Evolutionary conservation across 2,329 filamentous ascomycete genomes (phyloP).

Genomic region (Pyrenophora tritici-repentis): DNA sequence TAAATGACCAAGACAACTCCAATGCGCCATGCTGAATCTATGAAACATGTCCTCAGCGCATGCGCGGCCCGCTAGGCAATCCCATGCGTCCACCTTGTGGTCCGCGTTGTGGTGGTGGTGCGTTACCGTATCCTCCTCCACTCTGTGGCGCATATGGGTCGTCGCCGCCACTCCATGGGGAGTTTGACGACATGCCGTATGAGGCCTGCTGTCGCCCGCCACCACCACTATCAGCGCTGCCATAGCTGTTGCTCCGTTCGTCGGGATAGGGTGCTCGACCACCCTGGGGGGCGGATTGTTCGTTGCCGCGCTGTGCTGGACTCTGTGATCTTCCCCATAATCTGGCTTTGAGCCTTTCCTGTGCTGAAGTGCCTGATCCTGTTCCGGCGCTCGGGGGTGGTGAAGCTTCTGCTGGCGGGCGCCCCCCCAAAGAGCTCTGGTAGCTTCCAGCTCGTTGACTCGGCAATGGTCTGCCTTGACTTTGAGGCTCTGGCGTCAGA

Average conservation of each 20-base stretch:
- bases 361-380: conserved; percentile 62
- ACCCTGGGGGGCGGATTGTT: conserved; percentile 20
- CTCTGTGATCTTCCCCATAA: conserved; percentile 71
- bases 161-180: conserved; percentile 40
- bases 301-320: conserved; percentile 49
- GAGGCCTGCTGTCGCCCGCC: conserved; percentile 36
- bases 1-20: conserved; percentile 16
- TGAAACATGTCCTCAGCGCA: conserved; percentile 30
- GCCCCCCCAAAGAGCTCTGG: conserved; percentile 58
- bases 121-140: conserved; percentile 27
- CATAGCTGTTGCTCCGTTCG: conserved; percentile 39
- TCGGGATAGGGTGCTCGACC: conserved; percentile 39
- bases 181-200: conserved; percentile 39
- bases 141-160: conserved; percentile 38
- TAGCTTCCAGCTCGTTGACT: conserved; percentile 77
- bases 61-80: conserved; percentile 47
- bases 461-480: conserved; percentile 65
- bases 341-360: conserved; percentile 80
- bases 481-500: conserved; percentile 40
- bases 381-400: conserved; percentile 48
- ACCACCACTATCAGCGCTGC: conserved; percentile 25
- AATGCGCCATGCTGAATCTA: conserved; percentile 25
- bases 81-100: conserved; percentile 42
- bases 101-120: conserved; percentile 33
- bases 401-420: conserved; percentile 43